A percentile compares a stretch with the other conserved stretches of the same genome.
Conservation (phyloP, 2,329 filamentous ascomycete genomes). For the Beauveria medogensis region DNA sequence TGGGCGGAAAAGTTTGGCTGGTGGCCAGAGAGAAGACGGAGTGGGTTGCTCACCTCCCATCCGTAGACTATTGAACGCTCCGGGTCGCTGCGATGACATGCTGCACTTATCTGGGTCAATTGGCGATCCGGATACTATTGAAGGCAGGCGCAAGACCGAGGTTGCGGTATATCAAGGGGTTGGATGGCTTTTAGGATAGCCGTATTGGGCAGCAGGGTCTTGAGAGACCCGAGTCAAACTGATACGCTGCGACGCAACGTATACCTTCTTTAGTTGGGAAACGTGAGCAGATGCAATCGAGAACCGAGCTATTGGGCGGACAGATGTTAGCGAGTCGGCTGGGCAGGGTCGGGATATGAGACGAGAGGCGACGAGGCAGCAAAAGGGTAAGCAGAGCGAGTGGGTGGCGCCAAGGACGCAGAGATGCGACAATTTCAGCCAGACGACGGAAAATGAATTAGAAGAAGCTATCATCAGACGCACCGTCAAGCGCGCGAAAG, state of each 20-base stretch:
- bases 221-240: constrained; percentile 1
- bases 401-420: background rate
- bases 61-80: constrained; percentile 77
- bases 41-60: constrained; percentile 73
- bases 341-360: background rate
- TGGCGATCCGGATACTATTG: constrained; percentile 8
- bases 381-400: background rate
- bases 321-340: background rate
- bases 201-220: constrained; percentile 28
- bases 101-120: constrained; percentile 15
- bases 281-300: background rate
- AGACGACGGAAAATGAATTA: background rate
- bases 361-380: background rate
- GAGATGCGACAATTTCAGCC: background rate
- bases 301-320: background rate
- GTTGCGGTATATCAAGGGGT: constrained; percentile 20
- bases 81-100: constrained; percentile 89
- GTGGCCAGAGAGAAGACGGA: background rate
- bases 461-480: background rate
- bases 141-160: constrained; percentile 1
- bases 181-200: constrained; percentile 22
- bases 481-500: background rate
- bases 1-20: background rate
- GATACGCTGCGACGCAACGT: constrained; percentile 4
- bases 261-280: background rate